phyloP scores from a whole-genome alignment of 768 basidiomycete species.

The Sutorius australiensis region DNA sequence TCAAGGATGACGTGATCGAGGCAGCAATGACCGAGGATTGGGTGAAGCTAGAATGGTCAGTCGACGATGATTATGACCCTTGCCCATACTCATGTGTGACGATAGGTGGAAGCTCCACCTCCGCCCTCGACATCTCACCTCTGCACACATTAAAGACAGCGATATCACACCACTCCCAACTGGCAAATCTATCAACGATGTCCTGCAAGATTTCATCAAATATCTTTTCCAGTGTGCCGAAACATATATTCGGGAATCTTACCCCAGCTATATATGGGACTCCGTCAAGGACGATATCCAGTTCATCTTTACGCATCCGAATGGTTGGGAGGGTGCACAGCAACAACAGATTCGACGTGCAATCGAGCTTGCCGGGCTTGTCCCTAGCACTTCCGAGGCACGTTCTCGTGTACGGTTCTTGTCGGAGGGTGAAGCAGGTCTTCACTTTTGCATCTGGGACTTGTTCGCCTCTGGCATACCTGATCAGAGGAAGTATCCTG shows the following conservation, averaged over 20 bases:
- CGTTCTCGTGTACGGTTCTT: slow-evolving; percentile 46
- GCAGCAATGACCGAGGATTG: no score
- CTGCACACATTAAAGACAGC: slow-evolving; percentile 24
- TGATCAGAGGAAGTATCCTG: slow-evolving; percentile 9
- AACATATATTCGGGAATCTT: slow-evolving; percentile 42
- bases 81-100: not conserved
- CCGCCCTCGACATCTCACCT: slow-evolving; percentile 28
- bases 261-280: slow-evolving; percentile 42
- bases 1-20: no score
- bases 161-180: slow-evolving; percentile 39
- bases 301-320: slow-evolving; percentile 56
- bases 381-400: slow-evolving; percentile 36
- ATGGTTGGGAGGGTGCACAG: slow-evolving; percentile 59
- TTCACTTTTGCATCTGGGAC: slow-evolving; percentile 51
- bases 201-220: slow-evolving; percentile 43
- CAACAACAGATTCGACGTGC: slow-evolving; percentile 51
- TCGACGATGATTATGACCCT: no score
- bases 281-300: slow-evolving; percentile 40
- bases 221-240: slow-evolving; percentile 43
- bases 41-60: no score
- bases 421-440: slow-evolving; percentile 58
- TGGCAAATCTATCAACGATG: slow-evolving; percentile 34
- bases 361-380: slow-evolving; percentile 46
- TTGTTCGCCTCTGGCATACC: slow-evolving; percentile 10
- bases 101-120: slow-evolving; percentile 38